Percentiles rank a stretch among this genome's conserved stretches.
phyloP scores from a whole-genome alignment of 495 filamentous ascomycete species.

The Penicillium goetzii region DNA sequence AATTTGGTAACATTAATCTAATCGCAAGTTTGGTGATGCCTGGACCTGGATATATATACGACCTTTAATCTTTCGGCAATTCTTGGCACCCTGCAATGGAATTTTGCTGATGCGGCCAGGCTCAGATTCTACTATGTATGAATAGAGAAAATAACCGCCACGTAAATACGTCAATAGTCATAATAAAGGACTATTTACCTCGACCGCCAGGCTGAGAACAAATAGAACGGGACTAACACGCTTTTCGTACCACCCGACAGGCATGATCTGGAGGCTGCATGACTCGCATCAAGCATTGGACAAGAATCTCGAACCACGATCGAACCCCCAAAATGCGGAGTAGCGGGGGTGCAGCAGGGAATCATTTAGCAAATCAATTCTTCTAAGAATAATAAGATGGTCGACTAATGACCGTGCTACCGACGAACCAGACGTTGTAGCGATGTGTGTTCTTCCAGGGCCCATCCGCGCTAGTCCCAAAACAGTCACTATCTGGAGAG shows the following conservation, averaged over 20 bases:
- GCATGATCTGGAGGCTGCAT: neutral
- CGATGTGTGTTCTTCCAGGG: neutral
- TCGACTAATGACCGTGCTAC: constrained; percentile 12
- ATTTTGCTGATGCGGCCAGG: no score
- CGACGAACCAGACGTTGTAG: constrained; percentile 14
- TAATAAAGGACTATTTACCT: neutral
- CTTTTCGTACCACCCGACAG: neutral
- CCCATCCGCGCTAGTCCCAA: constrained; percentile 30
- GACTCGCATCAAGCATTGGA: constrained; percentile 1
- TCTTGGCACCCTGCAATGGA: no score
- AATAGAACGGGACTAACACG: neutral
- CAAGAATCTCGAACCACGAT: neutral
- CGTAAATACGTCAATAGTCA: neutral
- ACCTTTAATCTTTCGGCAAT: no score
- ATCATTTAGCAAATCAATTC: constrained; percentile 29
- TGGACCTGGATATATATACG: no score
- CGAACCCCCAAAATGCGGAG: constrained; percentile 11
- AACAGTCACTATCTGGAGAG: constrained; percentile 33
- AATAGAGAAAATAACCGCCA: no score
- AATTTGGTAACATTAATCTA: no score
- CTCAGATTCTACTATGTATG: no score
- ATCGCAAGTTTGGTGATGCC: no score
- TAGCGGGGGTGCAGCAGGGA: constrained; percentile 18
- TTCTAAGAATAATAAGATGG: constrained; percentile 18
- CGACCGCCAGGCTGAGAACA: neutral